phyloP scores from a whole-genome alignment of 495 filamentous ascomycete species.

The Penicillium cataractarum region DNA sequence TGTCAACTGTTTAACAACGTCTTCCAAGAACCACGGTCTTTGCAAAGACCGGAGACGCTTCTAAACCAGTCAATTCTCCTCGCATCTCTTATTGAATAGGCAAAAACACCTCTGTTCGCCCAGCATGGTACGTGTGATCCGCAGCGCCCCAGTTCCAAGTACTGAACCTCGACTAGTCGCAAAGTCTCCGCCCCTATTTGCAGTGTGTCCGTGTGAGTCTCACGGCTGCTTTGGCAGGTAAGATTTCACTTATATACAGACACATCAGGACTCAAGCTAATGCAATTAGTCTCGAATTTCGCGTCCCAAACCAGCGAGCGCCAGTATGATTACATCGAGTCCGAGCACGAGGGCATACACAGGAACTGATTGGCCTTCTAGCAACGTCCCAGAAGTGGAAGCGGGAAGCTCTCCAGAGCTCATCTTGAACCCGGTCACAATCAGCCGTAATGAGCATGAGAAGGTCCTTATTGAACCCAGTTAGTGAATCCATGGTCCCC shows the following conservation, averaged over 20 bases:
- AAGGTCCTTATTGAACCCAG: slow-evolving; percentile 63
- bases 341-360: neutral
- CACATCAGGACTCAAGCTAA: neutral
- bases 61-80: neutral
- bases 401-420: slow-evolving; percentile 90
- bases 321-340: slow-evolving; percentile 35
- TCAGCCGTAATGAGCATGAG: slow-evolving; percentile 95
- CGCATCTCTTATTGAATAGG: no score
- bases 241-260: no score
- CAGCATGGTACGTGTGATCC: slow-evolving; percentile 26
- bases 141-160: neutral
- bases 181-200: slow-evolving; percentile 97
- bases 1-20: slow-evolving; percentile 4
- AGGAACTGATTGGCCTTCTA: neutral
- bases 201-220: slow-evolving; percentile 90
- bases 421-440: slow-evolving; percentile 81
- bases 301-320: slow-evolving; percentile 94
- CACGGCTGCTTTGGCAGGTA: slow-evolving; percentile 79
- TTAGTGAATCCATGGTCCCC: neutral
- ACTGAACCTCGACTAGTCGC: slow-evolving; percentile 62
- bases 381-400: slow-evolving; percentile 96
- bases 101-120: no score
- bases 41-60: neutral
- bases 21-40: neutral
- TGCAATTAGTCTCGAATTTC: slow-evolving; percentile 79